Evolutionary conservation across 768 basidiomycete species (phyloP).

Genomic region (Hypholoma sublateritium): DNA sequence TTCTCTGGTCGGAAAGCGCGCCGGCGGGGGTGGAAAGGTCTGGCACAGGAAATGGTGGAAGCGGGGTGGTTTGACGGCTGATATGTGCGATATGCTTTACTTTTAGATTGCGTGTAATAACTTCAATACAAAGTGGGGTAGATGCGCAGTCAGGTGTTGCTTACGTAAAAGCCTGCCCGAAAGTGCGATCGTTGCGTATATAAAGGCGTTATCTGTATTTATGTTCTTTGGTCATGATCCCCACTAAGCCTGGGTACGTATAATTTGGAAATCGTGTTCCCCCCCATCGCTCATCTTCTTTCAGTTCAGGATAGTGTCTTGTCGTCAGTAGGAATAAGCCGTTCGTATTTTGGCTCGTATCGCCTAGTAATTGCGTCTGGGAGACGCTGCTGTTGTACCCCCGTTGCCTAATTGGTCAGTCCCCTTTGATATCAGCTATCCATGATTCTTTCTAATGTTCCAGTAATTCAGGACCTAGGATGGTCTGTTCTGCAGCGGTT

Average conservation of each 20-base stretch:
- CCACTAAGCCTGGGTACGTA: constrained; percentile 14
- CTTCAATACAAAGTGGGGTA: neutral
- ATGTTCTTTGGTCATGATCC: constrained; percentile 17
- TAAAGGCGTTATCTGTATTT: constrained; percentile 4
- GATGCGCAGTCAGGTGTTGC: neutral
- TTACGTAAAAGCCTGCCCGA: constrained; percentile 18
- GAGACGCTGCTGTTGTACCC: no score
- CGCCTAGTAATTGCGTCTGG: no score
- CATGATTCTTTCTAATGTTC: no score
- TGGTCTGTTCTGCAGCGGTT: no score
- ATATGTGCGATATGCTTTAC: neutral
- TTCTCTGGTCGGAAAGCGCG: constrained; percentile 75
- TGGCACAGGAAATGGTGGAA: constrained; percentile 70
- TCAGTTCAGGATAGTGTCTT: neutral
- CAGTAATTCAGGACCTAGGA: no score
- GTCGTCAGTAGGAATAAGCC: no score
- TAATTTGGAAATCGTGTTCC: neutral
- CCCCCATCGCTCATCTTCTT: neutral
- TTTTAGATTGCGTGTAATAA: no score
- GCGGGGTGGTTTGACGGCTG: constrained; percentile 73
- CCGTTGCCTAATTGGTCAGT: no score
- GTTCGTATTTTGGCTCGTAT: no score
- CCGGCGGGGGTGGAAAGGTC: constrained; percentile 58
- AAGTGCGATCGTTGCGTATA: constrained; percentile 10
- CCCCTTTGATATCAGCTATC: no score